Conservation (phyloP, 306 rosid genomes). For the Trifolium fragiferum region DNA sequence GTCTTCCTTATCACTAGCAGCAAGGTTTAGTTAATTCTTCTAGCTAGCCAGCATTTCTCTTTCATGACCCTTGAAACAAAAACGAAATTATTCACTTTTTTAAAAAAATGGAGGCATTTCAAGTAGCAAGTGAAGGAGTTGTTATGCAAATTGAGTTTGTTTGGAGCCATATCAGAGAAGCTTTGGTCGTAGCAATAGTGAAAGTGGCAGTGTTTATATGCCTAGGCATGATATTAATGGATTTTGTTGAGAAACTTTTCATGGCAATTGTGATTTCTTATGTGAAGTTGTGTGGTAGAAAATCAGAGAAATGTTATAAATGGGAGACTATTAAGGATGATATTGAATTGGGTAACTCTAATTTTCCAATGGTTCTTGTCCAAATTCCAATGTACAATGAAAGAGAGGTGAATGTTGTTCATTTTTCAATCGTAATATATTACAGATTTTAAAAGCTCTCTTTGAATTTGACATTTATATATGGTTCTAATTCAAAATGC, state of each 20-base stretch:
- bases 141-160: constrained; percentile 53
- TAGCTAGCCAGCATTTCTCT: too few relatives aligned
- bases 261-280: background rate
- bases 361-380: background rate
- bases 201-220: background rate
- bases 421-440: too few relatives aligned
- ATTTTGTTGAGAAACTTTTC: background rate
- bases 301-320: background rate
- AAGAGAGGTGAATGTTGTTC: background rate
- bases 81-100: too few relatives aligned
- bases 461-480: background rate
- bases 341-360: background rate
- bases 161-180: constrained; percentile 68
- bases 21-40: too few relatives aligned
- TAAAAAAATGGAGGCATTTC: constrained; percentile 58
- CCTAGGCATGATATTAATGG: background rate
- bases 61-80: too few relatives aligned
- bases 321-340: background rate
- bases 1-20: too few relatives aligned
- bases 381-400: background rate
- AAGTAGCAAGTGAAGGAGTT: constrained; percentile 60
- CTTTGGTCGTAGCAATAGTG: constrained; percentile 55
- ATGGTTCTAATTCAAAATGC: background rate
- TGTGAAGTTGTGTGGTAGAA: background rate
- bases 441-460: too few relatives aligned